Percentiles rank a stretch among this genome's conserved stretches.
Evolutionary conservation across 371 early-diverging fungal genomes (phyloP).

Genomic region (Dichotomocladium elegans): DNA sequence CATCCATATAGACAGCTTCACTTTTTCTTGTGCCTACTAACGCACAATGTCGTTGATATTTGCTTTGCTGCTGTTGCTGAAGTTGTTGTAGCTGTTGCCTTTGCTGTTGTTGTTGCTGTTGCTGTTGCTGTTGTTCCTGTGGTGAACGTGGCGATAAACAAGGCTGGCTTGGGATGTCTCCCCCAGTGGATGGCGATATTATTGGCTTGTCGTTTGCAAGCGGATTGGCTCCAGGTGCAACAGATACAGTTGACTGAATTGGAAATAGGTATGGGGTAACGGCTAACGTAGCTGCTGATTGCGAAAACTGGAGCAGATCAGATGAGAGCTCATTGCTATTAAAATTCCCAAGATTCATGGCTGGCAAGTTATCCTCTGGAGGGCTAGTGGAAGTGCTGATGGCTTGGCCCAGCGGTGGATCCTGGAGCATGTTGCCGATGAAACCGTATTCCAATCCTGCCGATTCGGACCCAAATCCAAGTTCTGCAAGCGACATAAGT

Average conservation of each 20-base stretch:
- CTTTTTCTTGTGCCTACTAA: background rate
- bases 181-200: too few relatives aligned
- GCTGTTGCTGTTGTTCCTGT: background rate
- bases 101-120: background rate
- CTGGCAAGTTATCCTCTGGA: too few relatives aligned
- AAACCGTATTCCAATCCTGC: constrained; percentile 45
- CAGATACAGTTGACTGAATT: too few relatives aligned
- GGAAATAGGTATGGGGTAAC: too few relatives aligned
- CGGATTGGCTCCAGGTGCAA: background rate
- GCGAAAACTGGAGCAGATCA: too few relatives aligned
- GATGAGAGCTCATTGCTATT: too few relatives aligned
- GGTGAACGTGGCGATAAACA: too few relatives aligned
- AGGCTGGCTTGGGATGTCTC: too few relatives aligned
- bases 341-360: too few relatives aligned
- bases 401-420: constrained; percentile 7
- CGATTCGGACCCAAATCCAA: constrained; percentile 46
- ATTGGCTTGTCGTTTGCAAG: background rate
- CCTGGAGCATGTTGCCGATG: constrained; percentile 38
- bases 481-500: constrained; percentile 27
- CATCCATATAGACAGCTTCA: constrained; percentile 70
- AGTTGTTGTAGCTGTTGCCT: background rate
- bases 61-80: background rate
- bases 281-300: too few relatives aligned
- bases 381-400: too few relatives aligned
- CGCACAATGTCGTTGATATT: background rate